Evolutionary conservation across 192 early-diverging fungal species (phyloP), one percentile per base, ranked within the genome.

Genomic region (Coemansia sp.): DNA sequence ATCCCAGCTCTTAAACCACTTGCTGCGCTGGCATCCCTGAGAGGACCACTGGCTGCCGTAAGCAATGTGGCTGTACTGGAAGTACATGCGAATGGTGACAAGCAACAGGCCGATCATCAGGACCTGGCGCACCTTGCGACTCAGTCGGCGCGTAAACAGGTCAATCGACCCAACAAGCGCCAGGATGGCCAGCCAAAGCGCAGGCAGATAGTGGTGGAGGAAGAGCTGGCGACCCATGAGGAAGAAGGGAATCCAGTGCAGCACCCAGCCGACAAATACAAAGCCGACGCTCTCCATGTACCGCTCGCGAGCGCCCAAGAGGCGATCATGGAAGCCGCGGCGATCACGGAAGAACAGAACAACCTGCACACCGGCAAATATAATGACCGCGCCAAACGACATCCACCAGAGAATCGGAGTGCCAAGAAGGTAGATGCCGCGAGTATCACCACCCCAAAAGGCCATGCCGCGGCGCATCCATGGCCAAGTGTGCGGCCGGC

Each of bases 131-230:
- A 70, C 58, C 17, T 66, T 69, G 45, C 66, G 66, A n/a, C 78
- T 64, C 15, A 88, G 51, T 15, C 85, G 83, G 40, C 73, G 72
- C 5, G 89, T 86, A 21, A 83, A 56, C 38, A 92, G 61, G 66
- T 98, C 93, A 58, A 92, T 81, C 3, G 84, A 56, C 11, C 80
- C 80, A 19, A 84, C 85, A 26, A 93, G 45, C 3, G 83, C 70
- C 27, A 97, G 77, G 48, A 95, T 81, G 21, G 85, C 82, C 67
- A 95, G 89, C 76, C 92, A 95, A 9, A 95, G 79, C 8, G 93
- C 86, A 4, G 95, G 93, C n/a, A 94, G 81, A 63, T 96, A 98
- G 60, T 98, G 93, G 63, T 96, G 93, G 32, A 94, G 68, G 69
- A 97, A 94, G 32, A 91, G 77, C 67, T 93, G 90, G 26, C 92